Conservation (phyloP, 495 filamentous ascomycete species). For the Cudoniella acicularis region DNA sequence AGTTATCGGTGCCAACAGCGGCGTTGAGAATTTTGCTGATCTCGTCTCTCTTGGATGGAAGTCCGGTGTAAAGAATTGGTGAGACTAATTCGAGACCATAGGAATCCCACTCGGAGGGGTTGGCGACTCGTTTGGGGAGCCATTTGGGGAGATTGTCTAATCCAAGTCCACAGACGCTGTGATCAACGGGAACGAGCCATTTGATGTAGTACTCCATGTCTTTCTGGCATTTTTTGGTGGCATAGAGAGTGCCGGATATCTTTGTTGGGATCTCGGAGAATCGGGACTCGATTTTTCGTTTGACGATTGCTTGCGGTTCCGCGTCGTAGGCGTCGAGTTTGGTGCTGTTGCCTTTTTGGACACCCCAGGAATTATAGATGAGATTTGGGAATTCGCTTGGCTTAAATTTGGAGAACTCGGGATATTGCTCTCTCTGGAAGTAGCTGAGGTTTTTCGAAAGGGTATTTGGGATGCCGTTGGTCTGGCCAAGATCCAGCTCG, state of each 20-base stretch:
- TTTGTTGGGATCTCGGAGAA: not conserved
- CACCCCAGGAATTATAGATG: conserved; percentile 15
- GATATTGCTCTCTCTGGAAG: not conserved
- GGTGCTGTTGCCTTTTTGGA: not conserved
- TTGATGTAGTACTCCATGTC: not conserved
- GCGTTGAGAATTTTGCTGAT: conserved; percentile 10
- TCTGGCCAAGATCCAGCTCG: not conserved
- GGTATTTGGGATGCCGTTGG: not conserved
- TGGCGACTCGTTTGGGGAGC: not conserved
- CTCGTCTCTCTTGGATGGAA: not conserved
- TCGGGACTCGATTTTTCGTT: not conserved
- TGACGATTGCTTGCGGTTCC: not conserved
- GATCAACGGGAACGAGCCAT: conserved; percentile 12
- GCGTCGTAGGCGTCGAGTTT: not conserved
- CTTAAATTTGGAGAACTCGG: not conserved
- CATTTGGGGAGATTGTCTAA: conserved; percentile 6
- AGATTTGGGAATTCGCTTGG: conserved; percentile 1
- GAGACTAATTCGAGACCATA: conserved; percentile 15
- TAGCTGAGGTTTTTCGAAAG: not conserved
- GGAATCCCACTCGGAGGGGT: conserved; percentile 13
- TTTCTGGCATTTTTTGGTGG: not conserved
- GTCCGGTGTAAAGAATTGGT: conserved; percentile 1
- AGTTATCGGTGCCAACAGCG: not conserved
- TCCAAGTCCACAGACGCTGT: conserved; percentile 14
- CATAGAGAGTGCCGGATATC: not conserved